Conservation (phyloP, 2,329 filamentous ascomycete genomes). For the Penicillium sp. region DNA sequence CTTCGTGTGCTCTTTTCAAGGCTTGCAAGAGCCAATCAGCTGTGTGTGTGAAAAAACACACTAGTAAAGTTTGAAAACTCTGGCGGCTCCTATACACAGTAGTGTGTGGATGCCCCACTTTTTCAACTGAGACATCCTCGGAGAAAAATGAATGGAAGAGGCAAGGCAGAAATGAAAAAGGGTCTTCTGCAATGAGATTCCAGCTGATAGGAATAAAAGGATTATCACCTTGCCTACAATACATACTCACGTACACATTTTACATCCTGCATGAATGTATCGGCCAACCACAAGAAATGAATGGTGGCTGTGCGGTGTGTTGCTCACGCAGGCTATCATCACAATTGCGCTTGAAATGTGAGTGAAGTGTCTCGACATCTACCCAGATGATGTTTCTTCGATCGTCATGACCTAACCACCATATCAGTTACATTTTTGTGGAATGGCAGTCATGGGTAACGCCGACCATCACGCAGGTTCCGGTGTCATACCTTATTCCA, state of each 20-base stretch:
- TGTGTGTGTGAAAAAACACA: neutral
- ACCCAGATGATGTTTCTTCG: neutral
- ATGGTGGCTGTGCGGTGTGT: neutral
- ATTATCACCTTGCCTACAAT: neutral
- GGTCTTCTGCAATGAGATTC: neutral
- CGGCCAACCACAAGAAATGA: neutral
- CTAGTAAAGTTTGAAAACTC: neutral
- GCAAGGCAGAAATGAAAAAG: neutral
- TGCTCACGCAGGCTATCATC: neutral
- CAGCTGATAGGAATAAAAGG: neutral
- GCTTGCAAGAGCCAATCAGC: neutral
- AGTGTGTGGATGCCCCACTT: neutral
- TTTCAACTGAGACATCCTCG: neutral
- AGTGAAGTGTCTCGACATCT: neutral
- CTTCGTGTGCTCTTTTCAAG: neutral
- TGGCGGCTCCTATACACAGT: too few relatives aligned
- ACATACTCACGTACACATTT: neutral
- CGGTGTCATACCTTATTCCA: neutral
- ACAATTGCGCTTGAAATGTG: neutral
- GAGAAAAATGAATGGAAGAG: neutral
- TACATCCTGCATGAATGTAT: neutral
- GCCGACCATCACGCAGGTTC: neutral
- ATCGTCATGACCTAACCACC: neutral
- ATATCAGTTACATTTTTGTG: neutral
- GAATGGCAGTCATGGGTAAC: neutral